Evolutionary conservation across 2,329 filamentous ascomycete species (phyloP).

Genomic region (Incumbomyces lentus): DNA sequence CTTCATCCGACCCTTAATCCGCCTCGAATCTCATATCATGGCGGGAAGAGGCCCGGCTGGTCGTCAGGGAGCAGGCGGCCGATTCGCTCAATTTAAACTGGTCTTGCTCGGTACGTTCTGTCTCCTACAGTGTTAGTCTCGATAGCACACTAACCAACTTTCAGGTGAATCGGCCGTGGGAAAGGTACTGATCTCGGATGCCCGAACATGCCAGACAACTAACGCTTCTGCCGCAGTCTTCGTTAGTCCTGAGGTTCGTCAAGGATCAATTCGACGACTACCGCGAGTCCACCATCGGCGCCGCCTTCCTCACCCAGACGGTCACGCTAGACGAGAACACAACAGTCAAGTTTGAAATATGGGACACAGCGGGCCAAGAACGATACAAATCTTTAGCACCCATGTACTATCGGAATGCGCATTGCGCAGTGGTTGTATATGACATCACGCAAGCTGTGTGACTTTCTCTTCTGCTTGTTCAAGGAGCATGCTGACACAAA

Average conservation of each 20-base stretch:
- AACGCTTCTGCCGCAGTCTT: constrained; percentile 55
- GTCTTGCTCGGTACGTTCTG: constrained; percentile 73
- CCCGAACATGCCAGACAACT: constrained; percentile 9
- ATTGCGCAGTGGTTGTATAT: constrained; percentile 98
- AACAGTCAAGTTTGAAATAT: constrained; percentile 99
- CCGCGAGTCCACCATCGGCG: constrained; percentile 94
- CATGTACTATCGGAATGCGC: constrained; percentile 99
- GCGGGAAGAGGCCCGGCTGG: constrained; percentile 69
- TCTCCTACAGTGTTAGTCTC: neutral
- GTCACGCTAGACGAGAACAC: constrained; percentile 97
- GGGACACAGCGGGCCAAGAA: constrained; percentile 97
- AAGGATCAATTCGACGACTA: constrained; percentile 99
- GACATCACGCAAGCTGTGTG: constrained; percentile 97
- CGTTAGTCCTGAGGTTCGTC: constrained; percentile 93
- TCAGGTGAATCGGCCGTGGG: constrained; percentile 95
- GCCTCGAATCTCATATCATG: constrained; percentile 46
- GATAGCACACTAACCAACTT: constrained; percentile 29
- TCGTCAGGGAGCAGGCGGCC: constrained; percentile 49
- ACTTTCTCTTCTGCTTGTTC: constrained; percentile 2
- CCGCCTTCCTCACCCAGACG: constrained; percentile 96
- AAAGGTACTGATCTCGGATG: constrained; percentile 54
- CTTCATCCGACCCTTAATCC: neutral
- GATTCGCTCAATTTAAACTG: constrained; percentile 98
- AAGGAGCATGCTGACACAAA: constrained; percentile 12
- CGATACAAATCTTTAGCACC: constrained; percentile 97